Evolutionary conservation across 208 protist genomes (phyloP).

Genomic region (Phytomonas sp.): DNA sequence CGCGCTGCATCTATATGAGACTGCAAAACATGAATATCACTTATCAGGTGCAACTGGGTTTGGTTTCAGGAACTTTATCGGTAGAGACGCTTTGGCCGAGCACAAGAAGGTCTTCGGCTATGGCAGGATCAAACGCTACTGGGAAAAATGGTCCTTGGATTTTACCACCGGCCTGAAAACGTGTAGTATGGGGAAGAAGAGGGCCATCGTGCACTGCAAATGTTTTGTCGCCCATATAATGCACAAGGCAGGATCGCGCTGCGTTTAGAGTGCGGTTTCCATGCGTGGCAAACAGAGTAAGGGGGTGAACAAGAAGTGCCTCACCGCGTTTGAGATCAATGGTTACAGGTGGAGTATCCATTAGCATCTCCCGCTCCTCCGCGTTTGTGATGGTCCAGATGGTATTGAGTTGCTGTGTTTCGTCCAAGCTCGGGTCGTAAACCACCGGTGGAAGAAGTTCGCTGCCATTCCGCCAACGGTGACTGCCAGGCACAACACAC

Average conservation of each 20-base stretch:
- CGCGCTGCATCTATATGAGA: neutral
- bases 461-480: slow-evolving; percentile 64
- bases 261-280: slow-evolving; percentile 63
- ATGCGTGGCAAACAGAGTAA: slow-evolving; percentile 72
- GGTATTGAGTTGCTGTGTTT: slow-evolving; percentile 72
- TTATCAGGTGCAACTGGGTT: neutral
- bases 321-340: slow-evolving; percentile 69
- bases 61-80: neutral
- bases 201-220: slow-evolving; percentile 44
- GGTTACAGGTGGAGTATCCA: slow-evolving; percentile 72
- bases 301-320: slow-evolving; percentile 70
- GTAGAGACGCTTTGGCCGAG: slow-evolving; percentile 9
- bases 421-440: slow-evolving; percentile 55
- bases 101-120: slow-evolving; percentile 61
- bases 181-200: slow-evolving; percentile 66
- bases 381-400: slow-evolving; percentile 76
- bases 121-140: slow-evolving; percentile 73
- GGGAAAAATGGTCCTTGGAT: slow-evolving; percentile 69
- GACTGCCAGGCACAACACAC: slow-evolving; percentile 73
- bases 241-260: slow-evolving; percentile 52
- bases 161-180: slow-evolving; percentile 45
- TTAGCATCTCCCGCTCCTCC: slow-evolving; percentile 68
- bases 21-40: neutral
- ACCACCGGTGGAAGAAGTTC: slow-evolving; percentile 56
- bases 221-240: slow-evolving; percentile 66